phyloP scores from a whole-genome alignment of 192 early-diverging fungal species.

The Gorgonomyces haynaldii region DNA sequence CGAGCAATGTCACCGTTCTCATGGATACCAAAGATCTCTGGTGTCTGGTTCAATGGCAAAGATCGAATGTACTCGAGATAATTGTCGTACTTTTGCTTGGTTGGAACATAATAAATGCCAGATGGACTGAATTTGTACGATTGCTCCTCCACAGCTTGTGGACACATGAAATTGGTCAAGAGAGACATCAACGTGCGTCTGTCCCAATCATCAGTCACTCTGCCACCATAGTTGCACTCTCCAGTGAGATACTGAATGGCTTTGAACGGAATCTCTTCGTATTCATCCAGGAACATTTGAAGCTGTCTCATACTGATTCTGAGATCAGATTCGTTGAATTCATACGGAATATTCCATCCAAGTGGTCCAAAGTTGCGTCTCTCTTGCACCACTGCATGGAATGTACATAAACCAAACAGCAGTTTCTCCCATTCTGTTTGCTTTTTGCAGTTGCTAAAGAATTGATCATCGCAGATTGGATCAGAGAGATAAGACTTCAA shows the following conservation, averaged over 20 bases:
- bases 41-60: constrained; percentile 46
- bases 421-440: constrained; percentile 49
- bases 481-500: constrained; percentile 46
- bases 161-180: constrained; percentile 42
- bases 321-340: constrained; percentile 56
- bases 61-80: constrained; percentile 47
- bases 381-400: constrained; percentile 56
- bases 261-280: constrained; percentile 49
- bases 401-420: constrained; percentile 51
- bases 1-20: constrained; percentile 58
- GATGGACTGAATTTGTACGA: constrained; percentile 45
- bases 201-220: constrained; percentile 60
- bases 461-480: constrained; percentile 49
- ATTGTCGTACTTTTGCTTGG: constrained; percentile 36
- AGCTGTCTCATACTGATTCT: constrained; percentile 48
- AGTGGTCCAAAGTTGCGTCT: constrained; percentile 52
- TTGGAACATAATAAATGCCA: constrained; percentile 41
- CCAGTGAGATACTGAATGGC: constrained; percentile 47
- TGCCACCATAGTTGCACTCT: constrained; percentile 55
- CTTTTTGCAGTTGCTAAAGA: constrained; percentile 38
- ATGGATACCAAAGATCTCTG: constrained; percentile 60
- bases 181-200: constrained; percentile 46
- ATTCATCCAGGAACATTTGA: constrained; percentile 54
- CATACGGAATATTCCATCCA: constrained; percentile 60
- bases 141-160: constrained; percentile 36